Conservation (phyloP, 352 stramenopile genomes). For the Blastocystis sp. region DNA sequence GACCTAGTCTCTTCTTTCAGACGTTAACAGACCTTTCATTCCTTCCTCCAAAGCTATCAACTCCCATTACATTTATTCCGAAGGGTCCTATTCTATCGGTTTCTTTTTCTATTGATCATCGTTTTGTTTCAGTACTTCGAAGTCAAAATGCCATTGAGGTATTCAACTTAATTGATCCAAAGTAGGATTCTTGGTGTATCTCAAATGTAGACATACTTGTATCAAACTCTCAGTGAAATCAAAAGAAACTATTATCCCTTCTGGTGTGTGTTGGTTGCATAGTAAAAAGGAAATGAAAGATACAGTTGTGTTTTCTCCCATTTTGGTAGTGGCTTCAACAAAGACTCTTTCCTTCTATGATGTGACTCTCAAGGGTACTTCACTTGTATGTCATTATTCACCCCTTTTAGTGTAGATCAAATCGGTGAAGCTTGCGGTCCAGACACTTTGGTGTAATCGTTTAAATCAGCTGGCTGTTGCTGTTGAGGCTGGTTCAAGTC, state of each 20-base stretch:
- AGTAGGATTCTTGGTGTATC: not conserved
- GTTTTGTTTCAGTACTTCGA: slow-evolving; percentile 45
- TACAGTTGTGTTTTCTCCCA: slow-evolving; percentile 33
- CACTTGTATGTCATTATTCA: not conserved
- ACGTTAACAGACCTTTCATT: slow-evolving; percentile 26
- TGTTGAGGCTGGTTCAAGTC: not conserved
- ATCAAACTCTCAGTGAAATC: slow-evolving; percentile 28
- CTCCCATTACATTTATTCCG: slow-evolving; percentile 54
- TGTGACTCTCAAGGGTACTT: not conserved
- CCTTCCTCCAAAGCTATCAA: slow-evolving; percentile 21
- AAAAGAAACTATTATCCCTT: slow-evolving; percentile 35
- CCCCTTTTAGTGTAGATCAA: slow-evolving; percentile 9
- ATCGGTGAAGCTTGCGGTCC: slow-evolving; percentile 3
- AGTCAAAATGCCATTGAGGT: slow-evolving; percentile 15
- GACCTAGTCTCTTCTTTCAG: slow-evolving; percentile 49
- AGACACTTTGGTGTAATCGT: slow-evolving; percentile 18
- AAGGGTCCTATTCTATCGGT: slow-evolving; percentile 17
- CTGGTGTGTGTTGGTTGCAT: slow-evolving; percentile 15
- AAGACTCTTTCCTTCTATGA: slow-evolving; percentile 57
- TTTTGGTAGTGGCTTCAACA: slow-evolving; percentile 22
- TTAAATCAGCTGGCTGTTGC: slow-evolving; percentile 35
- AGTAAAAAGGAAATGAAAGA: slow-evolving; percentile 30
- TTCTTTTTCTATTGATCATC: slow-evolving; percentile 40
- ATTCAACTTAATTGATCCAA: slow-evolving; percentile 56
- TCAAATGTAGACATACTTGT: slow-evolving; percentile 43